A percentile compares a stretch with the other conserved stretches of the same genome.
Evolutionary conservation across 768 basidiomycete species (phyloP).

Genomic region (Russula compacta): DNA sequence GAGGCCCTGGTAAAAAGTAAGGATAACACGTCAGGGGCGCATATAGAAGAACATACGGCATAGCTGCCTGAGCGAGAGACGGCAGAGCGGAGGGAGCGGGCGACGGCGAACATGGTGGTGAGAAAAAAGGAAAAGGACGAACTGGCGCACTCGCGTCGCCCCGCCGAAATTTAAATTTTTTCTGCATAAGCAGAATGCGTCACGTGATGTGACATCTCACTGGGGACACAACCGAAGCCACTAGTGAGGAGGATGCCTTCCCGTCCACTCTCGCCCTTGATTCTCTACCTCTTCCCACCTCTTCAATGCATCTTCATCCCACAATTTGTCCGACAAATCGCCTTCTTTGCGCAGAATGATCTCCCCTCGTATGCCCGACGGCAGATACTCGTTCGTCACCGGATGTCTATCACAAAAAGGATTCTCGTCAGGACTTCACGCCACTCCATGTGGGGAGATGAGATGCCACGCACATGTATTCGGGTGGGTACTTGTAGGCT

Average conservation of each 20-base stretch:
- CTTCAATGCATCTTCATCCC: slow-evolving; percentile 40
- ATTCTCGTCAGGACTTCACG: not conserved
- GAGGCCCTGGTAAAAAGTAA: slow-evolving; percentile 38
- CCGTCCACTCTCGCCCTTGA: slow-evolving; percentile 30
- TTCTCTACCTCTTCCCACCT: slow-evolving; percentile 41
- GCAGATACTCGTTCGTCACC: slow-evolving; percentile 44
- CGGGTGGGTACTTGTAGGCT: slow-evolving; percentile 43
- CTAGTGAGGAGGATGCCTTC: slow-evolving; percentile 16
- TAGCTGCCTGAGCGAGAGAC: slow-evolving; percentile 52
- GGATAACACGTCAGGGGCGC: not conserved
- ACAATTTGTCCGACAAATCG: slow-evolving; percentile 33
- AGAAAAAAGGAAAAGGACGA: slow-evolving; percentile 18
- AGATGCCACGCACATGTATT: slow-evolving; percentile 29
- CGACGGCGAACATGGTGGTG: slow-evolving; percentile 60
- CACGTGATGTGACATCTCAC: not conserved
- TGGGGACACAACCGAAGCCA: no score
- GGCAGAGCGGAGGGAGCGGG: slow-evolving; percentile 53
- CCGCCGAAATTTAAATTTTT: slow-evolving; percentile 13
- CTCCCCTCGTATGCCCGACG: slow-evolving; percentile 32
- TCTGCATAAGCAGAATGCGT: not conserved
- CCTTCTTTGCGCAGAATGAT: slow-evolving; percentile 33
- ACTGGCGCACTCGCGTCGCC: slow-evolving; percentile 5
- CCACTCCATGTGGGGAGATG: not conserved
- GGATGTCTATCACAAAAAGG: slow-evolving; percentile 33
- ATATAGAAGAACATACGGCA: slow-evolving; percentile 38